Conservation (phyloP, 1,139 yeast genomes). For the Nakaseomyces glabratus region DNA sequence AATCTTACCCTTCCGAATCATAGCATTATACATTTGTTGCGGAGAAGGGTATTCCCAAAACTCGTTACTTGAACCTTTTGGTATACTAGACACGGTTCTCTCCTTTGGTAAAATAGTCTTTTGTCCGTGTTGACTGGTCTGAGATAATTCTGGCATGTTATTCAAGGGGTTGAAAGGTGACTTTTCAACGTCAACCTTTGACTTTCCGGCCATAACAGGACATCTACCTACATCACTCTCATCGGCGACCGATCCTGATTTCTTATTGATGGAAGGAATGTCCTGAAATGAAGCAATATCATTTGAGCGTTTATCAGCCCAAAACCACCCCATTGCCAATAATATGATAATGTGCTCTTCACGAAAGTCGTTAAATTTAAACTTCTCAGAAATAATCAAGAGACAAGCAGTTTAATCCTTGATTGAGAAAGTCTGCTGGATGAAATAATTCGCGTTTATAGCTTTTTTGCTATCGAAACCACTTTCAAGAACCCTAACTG, state of each 20-base stretch:
- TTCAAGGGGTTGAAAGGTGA: constrained; percentile 57
- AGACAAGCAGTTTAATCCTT: no score
- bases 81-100: constrained; percentile 76
- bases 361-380: no score
- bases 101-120: constrained; percentile 67
- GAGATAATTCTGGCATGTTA: constrained; percentile 77
- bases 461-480: no score
- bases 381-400: no score
- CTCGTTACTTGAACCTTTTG: constrained; percentile 62
- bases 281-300: no score
- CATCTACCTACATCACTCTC: constrained; percentile 24
- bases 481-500: no score
- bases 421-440: no score
- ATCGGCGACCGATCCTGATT: no score
- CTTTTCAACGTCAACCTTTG: constrained; percentile 12
- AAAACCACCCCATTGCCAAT: constrained; percentile 85
- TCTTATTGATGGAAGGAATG: no score
- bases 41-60: constrained; percentile 99
- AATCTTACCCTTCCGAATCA: constrained; percentile 80
- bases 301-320: constrained; percentile 56
- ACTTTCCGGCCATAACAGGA: constrained; percentile 30
- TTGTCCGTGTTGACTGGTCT: constrained; percentile 73
- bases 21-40: constrained; percentile 97
- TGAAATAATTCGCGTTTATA: no score
- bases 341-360: not conserved